Conservation (phyloP, 2,329 filamentous ascomycete species). For the Neurospora crassa region DNA sequence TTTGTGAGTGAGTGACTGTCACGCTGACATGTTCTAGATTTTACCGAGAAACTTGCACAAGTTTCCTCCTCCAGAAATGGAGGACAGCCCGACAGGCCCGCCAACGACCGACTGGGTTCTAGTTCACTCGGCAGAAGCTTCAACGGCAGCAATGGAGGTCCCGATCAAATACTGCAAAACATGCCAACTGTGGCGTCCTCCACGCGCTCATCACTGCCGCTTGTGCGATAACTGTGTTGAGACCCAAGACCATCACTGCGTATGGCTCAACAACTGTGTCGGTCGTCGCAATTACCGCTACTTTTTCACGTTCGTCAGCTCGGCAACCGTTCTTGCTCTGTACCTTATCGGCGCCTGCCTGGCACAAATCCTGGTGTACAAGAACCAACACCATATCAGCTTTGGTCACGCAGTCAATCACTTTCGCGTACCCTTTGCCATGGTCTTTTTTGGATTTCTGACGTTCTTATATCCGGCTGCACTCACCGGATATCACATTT, state of each 20-base stretch:
- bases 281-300: constrained; percentile 96
- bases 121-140: constrained; percentile 67
- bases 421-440: constrained; percentile 75
- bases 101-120: constrained; percentile 90
- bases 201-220: constrained; percentile 90
- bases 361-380: constrained; percentile 71
- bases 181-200: constrained; percentile 94
- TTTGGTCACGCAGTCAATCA: constrained; percentile 60
- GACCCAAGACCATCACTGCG: constrained; percentile 95
- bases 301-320: constrained; percentile 85
- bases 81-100: constrained; percentile 78
- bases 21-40: constrained; percentile 46
- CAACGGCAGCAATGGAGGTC: constrained; percentile 88
- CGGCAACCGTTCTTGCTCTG: constrained; percentile 64
- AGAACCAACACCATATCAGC: constrained; percentile 48
- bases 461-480: constrained; percentile 72
- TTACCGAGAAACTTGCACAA: constrained; percentile 85
- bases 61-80: constrained; percentile 65
- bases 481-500: constrained; percentile 80
- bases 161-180: constrained; percentile 97
- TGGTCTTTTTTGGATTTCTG: constrained; percentile 75
- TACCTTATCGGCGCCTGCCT: constrained; percentile 71
- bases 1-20: constrained; percentile 6
- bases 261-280: constrained; percentile 98
- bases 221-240: constrained; percentile 96